These are phyloP conservation scores for Saposhnikovia divaricata DNA, from an alignment of 129 eudicot species.

Conservation along the genomic window DNA sequence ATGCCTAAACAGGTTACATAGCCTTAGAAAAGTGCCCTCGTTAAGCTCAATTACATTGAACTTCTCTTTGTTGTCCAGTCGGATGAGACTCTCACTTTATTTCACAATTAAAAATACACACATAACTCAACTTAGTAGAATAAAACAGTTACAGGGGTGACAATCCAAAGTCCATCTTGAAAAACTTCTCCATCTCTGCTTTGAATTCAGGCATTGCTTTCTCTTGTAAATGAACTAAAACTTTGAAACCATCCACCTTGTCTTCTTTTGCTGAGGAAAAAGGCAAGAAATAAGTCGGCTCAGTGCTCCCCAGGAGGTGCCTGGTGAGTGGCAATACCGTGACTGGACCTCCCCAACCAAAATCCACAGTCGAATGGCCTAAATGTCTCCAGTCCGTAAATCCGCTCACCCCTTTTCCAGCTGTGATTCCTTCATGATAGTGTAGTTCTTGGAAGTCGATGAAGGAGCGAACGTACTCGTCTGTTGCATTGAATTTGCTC, in stretches of 20 bases:
- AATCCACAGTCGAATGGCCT: slow-evolving; percentile 80
- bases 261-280: slow-evolving; percentile 44
- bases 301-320: slow-evolving; percentile 58
- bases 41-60: neutral
- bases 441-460: slow-evolving; percentile 63
- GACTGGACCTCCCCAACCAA: slow-evolving; percentile 86
- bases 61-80: neutral
- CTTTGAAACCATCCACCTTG: slow-evolving; percentile 54
- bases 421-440: slow-evolving; percentile 51
- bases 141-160: neutral
- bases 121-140: neutral
- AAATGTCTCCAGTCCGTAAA: slow-evolving; percentile 89
- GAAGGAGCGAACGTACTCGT: slow-evolving; percentile 59
- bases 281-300: slow-evolving; percentile 75
- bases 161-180: slow-evolving; percentile 27
- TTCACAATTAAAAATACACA: neutral
- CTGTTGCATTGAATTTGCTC: slow-evolving; percentile 51
- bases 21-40: neutral
- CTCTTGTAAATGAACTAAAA: slow-evolving; percentile 44
- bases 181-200: slow-evolving; percentile 52
- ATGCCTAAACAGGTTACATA: neutral
- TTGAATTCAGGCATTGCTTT: slow-evolving; percentile 34
- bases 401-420: slow-evolving; percentile 57
- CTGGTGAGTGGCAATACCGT: slow-evolving; percentile 65
- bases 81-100: neutral